phyloP scores from a whole-genome alignment of 768 basidiomycete genomes.

The Suillus decipiens region DNA sequence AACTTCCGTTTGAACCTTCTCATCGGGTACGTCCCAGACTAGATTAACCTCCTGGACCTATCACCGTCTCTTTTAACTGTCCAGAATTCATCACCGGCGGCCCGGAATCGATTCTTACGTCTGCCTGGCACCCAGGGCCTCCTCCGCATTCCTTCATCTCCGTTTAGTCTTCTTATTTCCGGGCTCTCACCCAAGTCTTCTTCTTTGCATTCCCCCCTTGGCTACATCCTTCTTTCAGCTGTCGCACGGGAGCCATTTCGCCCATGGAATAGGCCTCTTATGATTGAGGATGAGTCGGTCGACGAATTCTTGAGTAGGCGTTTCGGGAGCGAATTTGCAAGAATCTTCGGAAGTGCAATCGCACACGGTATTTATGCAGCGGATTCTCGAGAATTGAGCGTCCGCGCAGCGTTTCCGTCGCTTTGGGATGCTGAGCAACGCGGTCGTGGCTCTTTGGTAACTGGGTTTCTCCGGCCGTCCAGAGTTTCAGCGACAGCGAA shows the following conservation, averaged over 20 bases:
- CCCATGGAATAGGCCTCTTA: constrained; percentile 41
- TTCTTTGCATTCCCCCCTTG: constrained; percentile 39
- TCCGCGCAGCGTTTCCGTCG: constrained; percentile 75
- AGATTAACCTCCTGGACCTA: constrained; percentile 81
- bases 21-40: constrained; percentile 22
- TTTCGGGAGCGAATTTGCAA: constrained; percentile 73
- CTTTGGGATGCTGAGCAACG: constrained; percentile 70
- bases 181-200: constrained; percentile 29
- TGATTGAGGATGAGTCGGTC: constrained; percentile 71
- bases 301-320: constrained; percentile 75
- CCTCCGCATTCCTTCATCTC: constrained; percentile 46
- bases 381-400: constrained; percentile 72
- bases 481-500: constrained; percentile 11
- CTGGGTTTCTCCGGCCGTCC: constrained; percentile 48
- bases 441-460: constrained; percentile 69
- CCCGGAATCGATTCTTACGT: constrained; percentile 74
- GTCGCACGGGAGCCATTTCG: constrained; percentile 61
- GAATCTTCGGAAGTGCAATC: constrained; percentile 74
- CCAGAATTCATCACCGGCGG: constrained; percentile 66
- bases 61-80: constrained; percentile 63
- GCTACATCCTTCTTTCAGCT: constrained; percentile 51
- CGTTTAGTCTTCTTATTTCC: constrained; percentile 38
- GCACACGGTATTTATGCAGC: constrained; percentile 94
- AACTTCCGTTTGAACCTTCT: constrained; percentile 8
- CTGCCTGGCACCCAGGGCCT: constrained; percentile 56